Percentiles rank a stretch among this genome's conserved stretches.
Evolutionary conservation across 1,284 basidiomycete genomes (phyloP).

Genomic region (Ceratobasidium sp.): DNA sequence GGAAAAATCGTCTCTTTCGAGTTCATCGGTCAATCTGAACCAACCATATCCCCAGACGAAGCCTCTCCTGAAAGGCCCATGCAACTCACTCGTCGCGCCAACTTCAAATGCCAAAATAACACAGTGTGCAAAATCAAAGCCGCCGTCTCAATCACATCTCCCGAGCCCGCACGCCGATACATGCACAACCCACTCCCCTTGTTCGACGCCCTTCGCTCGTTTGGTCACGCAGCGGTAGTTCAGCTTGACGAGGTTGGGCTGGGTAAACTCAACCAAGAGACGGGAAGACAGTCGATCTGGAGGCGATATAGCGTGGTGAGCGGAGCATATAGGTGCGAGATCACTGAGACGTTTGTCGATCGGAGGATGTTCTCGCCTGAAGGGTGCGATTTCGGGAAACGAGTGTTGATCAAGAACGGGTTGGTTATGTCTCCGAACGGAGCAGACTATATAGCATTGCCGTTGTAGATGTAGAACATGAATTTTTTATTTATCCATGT

Average conservation of each 20-base stretch:
- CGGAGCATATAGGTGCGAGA: conserved; percentile 33
- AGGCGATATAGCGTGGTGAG: conserved; percentile 35
- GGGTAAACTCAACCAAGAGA: background rate
- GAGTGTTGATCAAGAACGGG: conserved; percentile 35
- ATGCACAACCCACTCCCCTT: conserved; percentile 26
- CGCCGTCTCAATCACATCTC: conserved; percentile 20
- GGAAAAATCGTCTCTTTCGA: conserved; percentile 40
- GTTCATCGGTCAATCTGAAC: conserved; percentile 26
- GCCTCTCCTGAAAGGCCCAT: conserved; percentile 19
- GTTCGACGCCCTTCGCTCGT: conserved; percentile 22
- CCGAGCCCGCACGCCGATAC: conserved; percentile 16
- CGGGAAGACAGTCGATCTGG: conserved; percentile 35
- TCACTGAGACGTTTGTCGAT: conserved; percentile 39
- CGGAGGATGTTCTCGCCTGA: conserved; percentile 23
- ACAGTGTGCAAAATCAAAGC: conserved; percentile 34
- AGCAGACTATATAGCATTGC: conserved; percentile 22
- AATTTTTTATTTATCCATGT: conserved; percentile 17
- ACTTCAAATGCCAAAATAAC: conserved; percentile 29
- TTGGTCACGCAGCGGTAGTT: conserved; percentile 31
- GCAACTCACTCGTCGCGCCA: conserved; percentile 26
- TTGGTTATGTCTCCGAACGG: conserved; percentile 33
- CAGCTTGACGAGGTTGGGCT: conserved; percentile 34
- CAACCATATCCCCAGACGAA: background rate
- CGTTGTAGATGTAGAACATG: conserved; percentile 16
- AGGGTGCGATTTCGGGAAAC: conserved; percentile 30